These are phyloP conservation scores for Spizellomyces sp. DNA, from an alignment of 192 early-diverging fungal species.

Conservation along the genomic window DNA sequence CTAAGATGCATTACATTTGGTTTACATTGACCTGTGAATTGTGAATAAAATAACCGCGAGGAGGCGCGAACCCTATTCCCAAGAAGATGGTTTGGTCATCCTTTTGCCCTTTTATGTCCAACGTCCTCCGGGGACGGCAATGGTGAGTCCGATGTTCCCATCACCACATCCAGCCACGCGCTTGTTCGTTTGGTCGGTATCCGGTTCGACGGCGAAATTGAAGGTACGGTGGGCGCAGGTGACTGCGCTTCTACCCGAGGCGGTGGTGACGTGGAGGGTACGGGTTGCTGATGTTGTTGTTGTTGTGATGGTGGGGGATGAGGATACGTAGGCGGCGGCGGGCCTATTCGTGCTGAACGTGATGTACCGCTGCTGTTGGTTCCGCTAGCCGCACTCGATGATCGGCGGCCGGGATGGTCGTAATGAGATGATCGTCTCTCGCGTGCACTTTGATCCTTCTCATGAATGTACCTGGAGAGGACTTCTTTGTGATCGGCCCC, in stretches of 20 bases:
- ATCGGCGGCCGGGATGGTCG: too few relatives aligned
- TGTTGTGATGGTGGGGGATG: not conserved
- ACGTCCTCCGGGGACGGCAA: too few relatives aligned
- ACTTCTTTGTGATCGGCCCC: constrained; percentile 11
- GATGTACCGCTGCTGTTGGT: too few relatives aligned
- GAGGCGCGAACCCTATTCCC: too few relatives aligned
- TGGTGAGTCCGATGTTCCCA: not conserved
- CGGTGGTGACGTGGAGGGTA: not conserved
- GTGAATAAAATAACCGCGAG: too few relatives aligned
- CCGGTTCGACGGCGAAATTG: not conserved
- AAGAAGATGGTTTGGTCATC: too few relatives aligned
- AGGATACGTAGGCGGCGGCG: not conserved
- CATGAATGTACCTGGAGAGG: not conserved
- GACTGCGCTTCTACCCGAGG: not conserved
- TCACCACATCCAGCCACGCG: constrained; percentile 27
- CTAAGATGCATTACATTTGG: too few relatives aligned
- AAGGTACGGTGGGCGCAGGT: not conserved
- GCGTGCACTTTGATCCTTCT: not conserved
- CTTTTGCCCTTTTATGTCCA: too few relatives aligned
- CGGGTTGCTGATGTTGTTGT: not conserved
- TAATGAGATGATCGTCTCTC: not conserved
- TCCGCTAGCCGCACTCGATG: too few relatives aligned
- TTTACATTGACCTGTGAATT: too few relatives aligned
- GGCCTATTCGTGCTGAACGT: not conserved
- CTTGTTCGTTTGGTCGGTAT: constrained; percentile 20